Evolutionary conservation across 73 alveolate species (phyloP), one percentile per base, ranked within the genome.

Genomic region (Blepharisma japonicum): DNA sequence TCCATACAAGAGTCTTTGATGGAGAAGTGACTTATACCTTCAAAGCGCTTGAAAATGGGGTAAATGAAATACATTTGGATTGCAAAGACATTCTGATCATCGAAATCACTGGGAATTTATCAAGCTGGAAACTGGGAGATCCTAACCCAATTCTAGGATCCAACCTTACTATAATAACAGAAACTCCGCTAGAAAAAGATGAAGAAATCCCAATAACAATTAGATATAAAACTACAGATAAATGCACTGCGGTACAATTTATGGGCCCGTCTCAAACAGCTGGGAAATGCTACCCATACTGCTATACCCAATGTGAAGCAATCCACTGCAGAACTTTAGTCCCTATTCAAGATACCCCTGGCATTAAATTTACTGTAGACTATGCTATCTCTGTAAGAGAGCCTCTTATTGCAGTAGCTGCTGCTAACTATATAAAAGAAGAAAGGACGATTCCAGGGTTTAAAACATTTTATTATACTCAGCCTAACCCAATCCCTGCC

Each of bases 331-430:
- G 99, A 80, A 82, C 97, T 14, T 55, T 97, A 55, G 88, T 94
- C 66, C 99, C 99, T 14, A 87, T 95, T 71, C 95, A 96, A 87
- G 99, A 97, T 78, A 94, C 98, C 3, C 99, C 99, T 7, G 82
- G 97, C 20, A 89, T 96, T 7, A 96, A 96, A 86, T 61, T 96
- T 47, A 87, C 98, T 7, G 90, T 91, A 71, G 56, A 87, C 9
- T 89, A 91, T 47, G 20, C 18, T 23, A 71, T 85, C 42, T 79
- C 71, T 6, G 95, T 88, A 0, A 88, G 90, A 0, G 45, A 70
- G n/a, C 66, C 78, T 4, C 79, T 79, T 39, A 85, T 66, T 51
- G 95, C 95, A 6, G 89, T 71, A 42, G 95, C 88, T 21, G 86
- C 92, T 9, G 95, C 92, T 6, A 68, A 25, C 79, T 71, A 45